These are phyloP conservation scores for Chlorella sp. DNA, from an alignment of 139 green algal species.

Conservation along the genomic window DNA sequence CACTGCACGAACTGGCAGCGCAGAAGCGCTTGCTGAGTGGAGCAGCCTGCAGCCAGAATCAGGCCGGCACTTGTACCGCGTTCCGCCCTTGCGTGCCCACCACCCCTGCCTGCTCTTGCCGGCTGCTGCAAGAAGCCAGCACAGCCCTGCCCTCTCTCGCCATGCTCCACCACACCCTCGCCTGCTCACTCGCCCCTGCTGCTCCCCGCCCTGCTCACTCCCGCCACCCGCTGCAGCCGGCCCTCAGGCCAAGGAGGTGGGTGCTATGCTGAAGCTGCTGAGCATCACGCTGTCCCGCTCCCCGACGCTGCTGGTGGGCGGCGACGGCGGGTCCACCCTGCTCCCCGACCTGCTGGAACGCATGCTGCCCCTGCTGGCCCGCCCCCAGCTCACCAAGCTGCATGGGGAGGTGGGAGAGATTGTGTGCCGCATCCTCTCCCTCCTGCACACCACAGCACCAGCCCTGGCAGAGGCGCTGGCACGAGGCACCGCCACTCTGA, in stretches of 20 bases:
- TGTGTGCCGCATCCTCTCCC: constrained; percentile 24
- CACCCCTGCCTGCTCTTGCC: not conserved
- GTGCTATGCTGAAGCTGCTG: constrained; percentile 48
- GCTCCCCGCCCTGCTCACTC: not conserved
- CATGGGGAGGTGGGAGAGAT: not conserved
- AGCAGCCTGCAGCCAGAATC: too few relatives aligned
- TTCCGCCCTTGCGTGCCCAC: too few relatives aligned
- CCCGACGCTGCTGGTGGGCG: constrained; percentile 30
- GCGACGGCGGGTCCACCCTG: constrained; percentile 11
- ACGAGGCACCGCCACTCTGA: not conserved
- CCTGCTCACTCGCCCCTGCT: not conserved
- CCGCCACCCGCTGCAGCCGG: not conserved
- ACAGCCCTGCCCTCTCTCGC: not conserved
- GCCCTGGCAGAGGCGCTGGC: not conserved
- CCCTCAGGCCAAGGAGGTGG: constrained; percentile 33
- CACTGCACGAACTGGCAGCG: too few relatives aligned
- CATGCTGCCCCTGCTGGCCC: constrained; percentile 43
- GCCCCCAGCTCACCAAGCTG: not conserved
- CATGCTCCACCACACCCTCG: not conserved
- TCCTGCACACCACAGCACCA: not conserved
- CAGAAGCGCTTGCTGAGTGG: too few relatives aligned
- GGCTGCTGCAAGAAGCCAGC: not conserved
- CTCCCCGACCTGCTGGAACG: constrained; percentile 43
- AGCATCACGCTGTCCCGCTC: constrained; percentile 19
- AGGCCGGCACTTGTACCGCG: too few relatives aligned